Percentiles rank a stretch among this genome's conserved stretches.
Conservation (phyloP, 2,329 filamentous ascomycete genomes). For the Penicillium glabrum region DNA sequence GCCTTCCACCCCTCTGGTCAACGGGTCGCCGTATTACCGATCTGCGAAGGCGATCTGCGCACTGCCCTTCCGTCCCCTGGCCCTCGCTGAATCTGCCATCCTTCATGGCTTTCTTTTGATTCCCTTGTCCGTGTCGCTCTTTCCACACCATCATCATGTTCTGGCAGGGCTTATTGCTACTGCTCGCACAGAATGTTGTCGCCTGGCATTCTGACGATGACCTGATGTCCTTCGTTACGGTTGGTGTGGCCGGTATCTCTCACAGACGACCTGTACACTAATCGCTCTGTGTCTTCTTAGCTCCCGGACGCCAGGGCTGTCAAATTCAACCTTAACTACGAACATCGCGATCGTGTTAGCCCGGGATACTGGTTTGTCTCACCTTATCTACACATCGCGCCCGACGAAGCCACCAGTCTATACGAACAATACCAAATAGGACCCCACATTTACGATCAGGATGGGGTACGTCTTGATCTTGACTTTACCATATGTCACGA, state of each 20-base stretch:
- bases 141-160: constrained; percentile 14
- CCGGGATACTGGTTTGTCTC: constrained; percentile 53
- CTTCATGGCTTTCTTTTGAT: constrained; percentile 11
- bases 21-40: not conserved
- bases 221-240: constrained; percentile 20
- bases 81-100: not conserved
- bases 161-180: constrained; percentile 11
- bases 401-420: constrained; percentile 23
- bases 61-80: constrained; percentile 1
- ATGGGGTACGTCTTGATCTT: constrained; percentile 34
- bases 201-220: constrained; percentile 17
- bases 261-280: not conserved
- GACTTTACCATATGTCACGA: not conserved
- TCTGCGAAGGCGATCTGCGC: not conserved
- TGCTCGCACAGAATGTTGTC: constrained; percentile 12
- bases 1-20: not conserved
- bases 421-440: constrained; percentile 46
- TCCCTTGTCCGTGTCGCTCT: constrained; percentile 9
- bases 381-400: constrained; percentile 40
- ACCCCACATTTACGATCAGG: constrained; percentile 53
- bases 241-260: constrained; percentile 1
- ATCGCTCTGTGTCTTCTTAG: constrained; percentile 9
- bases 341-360: constrained; percentile 26
- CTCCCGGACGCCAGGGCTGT: constrained; percentile 26
- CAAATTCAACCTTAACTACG: constrained; percentile 28